phyloP scores from a whole-genome alignment of 805 yeast genomes.

The Starmerella potacharoeniae region DNA sequence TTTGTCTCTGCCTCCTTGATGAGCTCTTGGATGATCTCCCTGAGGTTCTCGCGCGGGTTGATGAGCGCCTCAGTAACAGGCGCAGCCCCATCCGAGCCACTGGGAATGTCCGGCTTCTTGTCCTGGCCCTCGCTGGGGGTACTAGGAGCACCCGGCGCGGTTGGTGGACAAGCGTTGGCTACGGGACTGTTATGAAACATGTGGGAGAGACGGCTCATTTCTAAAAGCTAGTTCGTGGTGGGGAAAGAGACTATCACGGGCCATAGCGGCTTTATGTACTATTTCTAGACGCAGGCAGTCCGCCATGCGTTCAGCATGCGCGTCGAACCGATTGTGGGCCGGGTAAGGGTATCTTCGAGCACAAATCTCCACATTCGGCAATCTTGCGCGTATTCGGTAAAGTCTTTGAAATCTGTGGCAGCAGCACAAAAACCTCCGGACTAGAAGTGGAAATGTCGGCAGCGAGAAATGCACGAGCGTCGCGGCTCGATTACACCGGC shows the following conservation, averaged over 20 bases:
- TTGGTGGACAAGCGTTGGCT: background rate
- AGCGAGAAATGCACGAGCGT: background rate
- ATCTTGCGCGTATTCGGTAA: background rate
- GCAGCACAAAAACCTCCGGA: background rate
- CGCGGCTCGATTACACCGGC: no score
- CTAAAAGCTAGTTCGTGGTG: background rate
- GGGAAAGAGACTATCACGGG: background rate
- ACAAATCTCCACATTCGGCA: background rate
- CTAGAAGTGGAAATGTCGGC: background rate
- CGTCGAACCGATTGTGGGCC: background rate
- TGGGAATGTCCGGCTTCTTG: background rate
- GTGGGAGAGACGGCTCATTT: conserved; percentile 12
- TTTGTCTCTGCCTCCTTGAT: conserved; percentile 5
- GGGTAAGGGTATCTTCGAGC: background rate
- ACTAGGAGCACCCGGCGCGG: background rate
- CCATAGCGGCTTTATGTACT: background rate
- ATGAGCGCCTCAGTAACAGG: background rate
- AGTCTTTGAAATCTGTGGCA: background rate
- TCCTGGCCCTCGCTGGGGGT: background rate
- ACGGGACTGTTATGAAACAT: conserved; percentile 3
- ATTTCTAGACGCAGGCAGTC: background rate
- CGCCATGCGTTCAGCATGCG: background rate
- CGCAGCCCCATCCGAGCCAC: background rate
- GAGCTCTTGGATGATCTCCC: conserved; percentile 7
- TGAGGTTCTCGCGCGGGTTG: conserved; percentile 7